Percentiles rank a stretch among this genome's conserved stretches.
phyloP scores from a whole-genome alignment of 2,329 filamentous ascomycete species.

The Ophiostoma sp. region DNA sequence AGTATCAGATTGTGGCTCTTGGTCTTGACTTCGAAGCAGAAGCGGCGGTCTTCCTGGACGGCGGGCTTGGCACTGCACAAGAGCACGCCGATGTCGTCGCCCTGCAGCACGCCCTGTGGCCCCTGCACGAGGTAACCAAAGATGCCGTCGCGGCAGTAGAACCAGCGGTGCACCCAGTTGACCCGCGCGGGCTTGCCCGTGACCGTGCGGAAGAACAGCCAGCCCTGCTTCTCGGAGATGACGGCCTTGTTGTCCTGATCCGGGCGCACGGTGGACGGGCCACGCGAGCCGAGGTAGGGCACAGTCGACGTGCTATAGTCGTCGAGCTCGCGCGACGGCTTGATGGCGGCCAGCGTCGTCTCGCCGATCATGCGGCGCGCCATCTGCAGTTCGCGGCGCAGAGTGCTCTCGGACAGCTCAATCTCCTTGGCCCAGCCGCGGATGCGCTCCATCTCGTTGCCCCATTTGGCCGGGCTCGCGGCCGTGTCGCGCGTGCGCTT shows the following conservation, averaged over 20 bases:
- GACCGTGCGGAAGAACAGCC: slow-evolving; percentile 77
- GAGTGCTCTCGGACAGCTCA: slow-evolving; percentile 79
- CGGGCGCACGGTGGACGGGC: slow-evolving; percentile 53
- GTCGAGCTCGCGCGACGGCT: slow-evolving; percentile 86
- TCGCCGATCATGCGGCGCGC: slow-evolving; percentile 81
- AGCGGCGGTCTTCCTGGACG: slow-evolving; percentile 85
- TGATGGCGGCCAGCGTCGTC: slow-evolving; percentile 60
- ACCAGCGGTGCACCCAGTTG: slow-evolving; percentile 89
- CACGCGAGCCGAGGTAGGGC: slow-evolving; percentile 70
- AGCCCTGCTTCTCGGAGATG: slow-evolving; percentile 80
- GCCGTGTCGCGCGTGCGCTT: slow-evolving; percentile 63
- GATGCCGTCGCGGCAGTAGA: slow-evolving; percentile 90
- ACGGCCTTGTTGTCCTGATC: slow-evolving; percentile 47
- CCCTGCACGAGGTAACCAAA: slow-evolving; percentile 92
- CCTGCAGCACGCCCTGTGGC: slow-evolving; percentile 82
- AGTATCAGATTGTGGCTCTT: slow-evolving; percentile 86
- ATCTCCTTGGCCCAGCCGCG: slow-evolving; percentile 91
- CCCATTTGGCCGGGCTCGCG: slow-evolving; percentile 60
- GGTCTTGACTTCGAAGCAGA: slow-evolving; percentile 98
- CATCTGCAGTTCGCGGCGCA: slow-evolving; percentile 72
- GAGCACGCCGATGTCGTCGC: slow-evolving; percentile 90
- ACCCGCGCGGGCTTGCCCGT: slow-evolving; percentile 85
- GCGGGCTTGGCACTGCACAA: slow-evolving; percentile 90
- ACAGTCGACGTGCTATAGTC: slow-evolving; percentile 89
- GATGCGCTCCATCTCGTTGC: slow-evolving; percentile 81